These are phyloP conservation scores for Colletotrichum chlorophyti DNA, from an alignment of 2,329 filamentous ascomycete species.

Conservation along the genomic window DNA sequence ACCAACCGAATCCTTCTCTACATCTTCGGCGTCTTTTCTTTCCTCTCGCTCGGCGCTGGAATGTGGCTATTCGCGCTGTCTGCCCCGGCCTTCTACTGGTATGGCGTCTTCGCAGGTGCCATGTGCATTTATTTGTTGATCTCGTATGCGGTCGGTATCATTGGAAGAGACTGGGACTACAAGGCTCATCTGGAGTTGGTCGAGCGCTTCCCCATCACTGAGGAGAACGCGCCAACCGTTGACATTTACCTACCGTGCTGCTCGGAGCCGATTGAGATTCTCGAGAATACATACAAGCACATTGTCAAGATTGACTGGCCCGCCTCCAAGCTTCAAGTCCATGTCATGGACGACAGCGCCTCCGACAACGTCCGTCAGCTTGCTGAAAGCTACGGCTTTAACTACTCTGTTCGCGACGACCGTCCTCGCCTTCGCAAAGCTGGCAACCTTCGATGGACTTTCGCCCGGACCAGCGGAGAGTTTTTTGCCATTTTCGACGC, in stretches of 20 bases:
- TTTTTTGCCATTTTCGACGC: conserved; percentile 51
- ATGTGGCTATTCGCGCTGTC: conserved; percentile 50
- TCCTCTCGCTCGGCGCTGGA: conserved; percentile 46
- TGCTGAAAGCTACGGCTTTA: conserved; percentile 42
- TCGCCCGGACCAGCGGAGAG: conserved; percentile 44
- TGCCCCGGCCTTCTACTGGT: conserved; percentile 44
- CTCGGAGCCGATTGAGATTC: conserved; percentile 47
- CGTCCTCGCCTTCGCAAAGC: conserved; percentile 49
- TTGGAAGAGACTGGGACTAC: conserved; percentile 47
- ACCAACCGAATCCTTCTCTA: conserved; percentile 48
- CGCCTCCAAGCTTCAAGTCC: conserved; percentile 41
- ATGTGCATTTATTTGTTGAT: conserved; percentile 48
- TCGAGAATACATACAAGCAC: conserved; percentile 45
- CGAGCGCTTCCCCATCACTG: conserved; percentile 39
- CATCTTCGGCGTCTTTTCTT: conserved; percentile 46
- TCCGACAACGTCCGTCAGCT: conserved; percentile 38
- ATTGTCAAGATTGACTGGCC: conserved; percentile 44
- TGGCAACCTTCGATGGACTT: conserved; percentile 49
- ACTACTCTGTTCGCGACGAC: conserved; percentile 48
- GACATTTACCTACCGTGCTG: conserved; percentile 50
- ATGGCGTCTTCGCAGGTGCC: conserved; percentile 44
- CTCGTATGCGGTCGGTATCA: conserved; percentile 46
- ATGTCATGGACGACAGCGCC: conserved; percentile 48
- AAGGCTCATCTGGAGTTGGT: conserved; percentile 39
- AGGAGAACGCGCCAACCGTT: conserved; percentile 43